A percentile compares a stretch with the other conserved stretches of the same genome.
phyloP scores from a whole-genome alignment of 177 flowering plant species.

The Vitis hybrid region DNA sequence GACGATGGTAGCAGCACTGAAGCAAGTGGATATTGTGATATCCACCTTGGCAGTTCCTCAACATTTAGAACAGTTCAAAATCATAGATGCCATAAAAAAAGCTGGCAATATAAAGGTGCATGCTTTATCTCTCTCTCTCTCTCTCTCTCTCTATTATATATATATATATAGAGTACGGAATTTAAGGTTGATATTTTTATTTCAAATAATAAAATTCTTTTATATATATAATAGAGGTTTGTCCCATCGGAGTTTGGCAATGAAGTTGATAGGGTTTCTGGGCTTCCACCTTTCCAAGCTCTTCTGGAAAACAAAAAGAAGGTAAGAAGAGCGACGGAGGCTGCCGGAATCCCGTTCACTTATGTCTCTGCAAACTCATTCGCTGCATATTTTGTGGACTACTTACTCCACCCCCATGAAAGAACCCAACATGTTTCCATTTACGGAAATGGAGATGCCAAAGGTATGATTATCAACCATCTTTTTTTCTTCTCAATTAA shows the following conservation, averaged over 20 bases:
- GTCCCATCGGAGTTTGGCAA: constrained; percentile 39
- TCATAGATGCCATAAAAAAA: constrained; percentile 37
- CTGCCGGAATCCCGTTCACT: constrained; percentile 30
- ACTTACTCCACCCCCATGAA: constrained; percentile 25
- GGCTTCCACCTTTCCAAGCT: constrained; percentile 25
- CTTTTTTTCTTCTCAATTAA: too few relatives aligned
- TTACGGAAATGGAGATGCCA: constrained; percentile 32
- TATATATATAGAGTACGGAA: too few relatives aligned
- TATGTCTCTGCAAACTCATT: constrained; percentile 31
- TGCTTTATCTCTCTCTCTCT: too few relatives aligned
- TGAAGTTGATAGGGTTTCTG: constrained; percentile 30
- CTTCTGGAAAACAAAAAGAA: constrained; percentile 25
- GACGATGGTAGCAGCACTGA: constrained; percentile 28
- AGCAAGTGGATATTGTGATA: constrained; percentile 37
- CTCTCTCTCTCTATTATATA: too few relatives aligned
- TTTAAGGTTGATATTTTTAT: too few relatives aligned
- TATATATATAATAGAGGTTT: constrained; percentile 20
- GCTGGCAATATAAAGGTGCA: constrained; percentile 42
- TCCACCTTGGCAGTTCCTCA: constrained; percentile 37
- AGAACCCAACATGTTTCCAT: constrained; percentile 13
- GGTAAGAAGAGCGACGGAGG: constrained; percentile 31
- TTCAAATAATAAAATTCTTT: too few relatives aligned
- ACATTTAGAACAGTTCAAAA: constrained; percentile 34
- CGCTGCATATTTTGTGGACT: constrained; percentile 26
- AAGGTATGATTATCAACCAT: constrained; percentile 7